Base-by-base conservation (phyloP, 2,329 filamentous ascomycete genomes). In the Fulvia fulva region DNA sequence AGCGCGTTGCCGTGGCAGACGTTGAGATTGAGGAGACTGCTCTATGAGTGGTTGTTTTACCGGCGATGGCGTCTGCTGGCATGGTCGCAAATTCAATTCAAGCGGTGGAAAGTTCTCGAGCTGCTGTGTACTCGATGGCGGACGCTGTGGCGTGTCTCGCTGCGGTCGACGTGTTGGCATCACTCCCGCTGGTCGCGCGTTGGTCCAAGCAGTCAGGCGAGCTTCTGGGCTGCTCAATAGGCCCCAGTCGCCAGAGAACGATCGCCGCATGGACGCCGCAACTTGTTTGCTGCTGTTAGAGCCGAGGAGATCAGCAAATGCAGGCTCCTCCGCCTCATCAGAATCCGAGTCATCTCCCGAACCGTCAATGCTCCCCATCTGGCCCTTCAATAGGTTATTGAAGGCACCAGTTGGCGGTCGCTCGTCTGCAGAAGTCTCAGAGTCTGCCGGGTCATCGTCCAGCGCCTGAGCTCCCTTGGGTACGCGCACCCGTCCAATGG, bases 401-500 rank as follows among this genome's bases (percentile, higher is more conserved):
- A 25, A n/a, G 8, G 34, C 37, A 9, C 59, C 59, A 34, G 26
- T n/a, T 30, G 8, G 8, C 4, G 47, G 23, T 19, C 26, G 21
- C 1, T 53, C 45, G 19, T 58, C 51, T 14, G 51, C 55, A 28
- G 44, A 45, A 12, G 65, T 53, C 21, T 55, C 52, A 47, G 53
- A 57, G 21, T 30, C 23, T 5, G 51, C 41, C 9, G n/a, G n/a
- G n/a, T 60, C 52, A 12, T 53, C 54, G 3, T 57, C 43, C 16
- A 62, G 9, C 12, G 61, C 28, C 25, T 41, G 26, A 14, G 26
- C 56, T 22, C 65, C 66, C 41, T 61, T 62, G 9, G 63, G 57
- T 9, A 65, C 59, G 21, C 67, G 51, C 5, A 56, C 47, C 9
- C 61, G 59, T 22, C 61, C 55, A 2, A 51, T 52, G 3, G 62